Percentiles rank a stretch among this genome's conserved stretches.
Evolutionary conservation across 441 rosid species (phyloP).

Genomic region (Hypseocharis bilobata): DNA sequence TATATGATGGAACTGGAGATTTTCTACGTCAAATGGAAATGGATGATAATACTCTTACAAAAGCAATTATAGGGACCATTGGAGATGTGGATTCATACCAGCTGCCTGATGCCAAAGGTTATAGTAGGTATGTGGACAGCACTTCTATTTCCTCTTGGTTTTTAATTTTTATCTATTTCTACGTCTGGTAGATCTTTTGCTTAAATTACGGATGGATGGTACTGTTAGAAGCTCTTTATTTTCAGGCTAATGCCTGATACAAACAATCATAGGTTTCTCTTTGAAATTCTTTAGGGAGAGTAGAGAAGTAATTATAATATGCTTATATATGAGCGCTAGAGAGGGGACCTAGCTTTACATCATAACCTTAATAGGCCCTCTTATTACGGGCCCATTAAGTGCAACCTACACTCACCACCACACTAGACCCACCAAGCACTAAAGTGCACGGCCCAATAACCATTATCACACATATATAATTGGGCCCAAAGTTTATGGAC

Average conservation of each 20-base stretch:
- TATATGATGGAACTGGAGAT: conserved; percentile 72
- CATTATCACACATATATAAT: too few relatives aligned
- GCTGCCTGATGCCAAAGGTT: conserved; percentile 97
- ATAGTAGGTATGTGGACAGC: conserved; percentile 50
- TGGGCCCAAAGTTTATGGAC: too few relatives aligned
- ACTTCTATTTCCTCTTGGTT: conserved; percentile 7
- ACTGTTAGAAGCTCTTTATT: background rate
- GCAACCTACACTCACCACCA: too few relatives aligned
- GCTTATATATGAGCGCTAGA: too few relatives aligned
- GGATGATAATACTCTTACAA: conserved; percentile 68
- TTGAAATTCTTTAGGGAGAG: background rate
- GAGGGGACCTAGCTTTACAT: too few relatives aligned
- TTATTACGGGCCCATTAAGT: too few relatives aligned
- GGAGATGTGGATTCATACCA: conserved; percentile 90
- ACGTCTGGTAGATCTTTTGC: background rate
- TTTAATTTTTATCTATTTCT: background rate
- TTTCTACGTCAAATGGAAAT: conserved; percentile 66
- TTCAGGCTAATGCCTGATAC: background rate
- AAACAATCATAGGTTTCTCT: background rate
- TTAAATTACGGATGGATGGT: background rate
- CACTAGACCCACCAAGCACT: too few relatives aligned
- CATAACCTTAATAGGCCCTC: too few relatives aligned
- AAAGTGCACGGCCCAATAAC: too few relatives aligned
- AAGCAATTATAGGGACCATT: conserved; percentile 88
- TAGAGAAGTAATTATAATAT: background rate